Evolutionary conservation across 2,329 filamentous ascomycete genomes (phyloP), one percentile per base, ranked within the genome.

Genomic region (Aspergillus ochraceus): DNA sequence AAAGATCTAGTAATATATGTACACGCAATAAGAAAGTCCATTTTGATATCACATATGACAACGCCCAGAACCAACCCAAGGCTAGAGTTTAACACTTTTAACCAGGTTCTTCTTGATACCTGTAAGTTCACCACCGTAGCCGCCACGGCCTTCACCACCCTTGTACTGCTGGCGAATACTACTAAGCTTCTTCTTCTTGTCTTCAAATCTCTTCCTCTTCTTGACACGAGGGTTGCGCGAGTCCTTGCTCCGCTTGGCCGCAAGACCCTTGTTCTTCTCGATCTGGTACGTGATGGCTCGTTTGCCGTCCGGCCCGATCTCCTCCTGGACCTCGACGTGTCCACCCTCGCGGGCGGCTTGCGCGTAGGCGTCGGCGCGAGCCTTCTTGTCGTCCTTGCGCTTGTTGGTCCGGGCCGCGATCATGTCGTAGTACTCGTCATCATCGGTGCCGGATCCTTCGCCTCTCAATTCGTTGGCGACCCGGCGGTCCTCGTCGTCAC

Each of bases 171-270:
- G 86, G 80, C 90, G 91, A 81, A 93, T 91, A 73, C 90, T 94
- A 70, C 86, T 87, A 72, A 98, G 79, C 84, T 98, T 97, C 90
- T 97, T 98, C 86, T 94, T 90, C 85, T 96, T 97, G 77, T 92
- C 90, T 74, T 96, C 92, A 76, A 87, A 99, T 86, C 92, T 92
- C 87, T 92, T 92, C 78, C 92, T 88, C 89, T 97, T 98, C 89
- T 98, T 99, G 66, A 98, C 94, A 75, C 95, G 84, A 39, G 95
- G 93, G 80, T 99, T 99, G 64, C 94, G 84, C 60, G 92, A 90
- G 69, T 96, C 93, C 87, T 99, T 98, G 84, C 90, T 96, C 64
- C 94, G 84, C 77, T 90, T 89, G 51, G 93, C 92, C 60, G 91
- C 88, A 64, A 99, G 80, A 32, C 95, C 95, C 84, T 97, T 97